A percentile compares a stretch with the other conserved stretches of the same genome.
These are phyloP conservation scores for Scenedesmus sp. DNA, from an alignment of 163 green algal species.

Conservation along the genomic window DNA sequence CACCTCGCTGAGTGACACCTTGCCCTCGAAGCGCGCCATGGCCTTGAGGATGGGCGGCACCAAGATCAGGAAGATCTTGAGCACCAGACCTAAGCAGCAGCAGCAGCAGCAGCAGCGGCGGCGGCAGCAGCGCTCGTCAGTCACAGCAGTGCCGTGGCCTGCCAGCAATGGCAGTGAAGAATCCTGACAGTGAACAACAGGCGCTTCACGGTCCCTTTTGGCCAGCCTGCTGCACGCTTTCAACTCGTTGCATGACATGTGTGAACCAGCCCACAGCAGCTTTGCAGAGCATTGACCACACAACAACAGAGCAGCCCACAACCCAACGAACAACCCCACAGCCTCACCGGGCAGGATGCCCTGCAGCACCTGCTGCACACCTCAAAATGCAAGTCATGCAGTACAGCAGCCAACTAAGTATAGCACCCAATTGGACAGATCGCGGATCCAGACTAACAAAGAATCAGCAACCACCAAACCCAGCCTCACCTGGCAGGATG, in stretches of 20 bases:
- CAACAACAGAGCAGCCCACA: no score
- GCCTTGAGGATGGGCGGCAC: constrained; percentile 76
- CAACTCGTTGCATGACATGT: no score
- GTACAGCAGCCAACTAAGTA: neutral
- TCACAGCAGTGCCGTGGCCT: no score
- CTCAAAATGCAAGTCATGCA: neutral
- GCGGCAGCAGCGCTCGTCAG: neutral
- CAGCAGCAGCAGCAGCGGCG: constrained; percentile 15
- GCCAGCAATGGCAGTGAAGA: neutral
- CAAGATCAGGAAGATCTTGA: constrained; percentile 85
- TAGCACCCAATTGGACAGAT: neutral
- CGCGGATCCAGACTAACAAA: no score
- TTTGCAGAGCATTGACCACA: no score
- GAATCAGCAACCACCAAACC: neutral
- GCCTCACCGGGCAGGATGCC: constrained; percentile 71
- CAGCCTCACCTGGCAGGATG: constrained; percentile 69
- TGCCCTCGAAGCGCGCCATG: constrained; percentile 75
- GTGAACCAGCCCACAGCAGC: no score
- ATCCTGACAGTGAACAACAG: no score
- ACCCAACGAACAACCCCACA: neutral
- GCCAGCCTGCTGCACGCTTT: no score
- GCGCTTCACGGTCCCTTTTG: no score
- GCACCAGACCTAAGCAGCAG: constrained; percentile 67
- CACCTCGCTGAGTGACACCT: constrained; percentile 62
- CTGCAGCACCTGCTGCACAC: constrained; percentile 68